Evolutionary conservation across 2,329 filamentous ascomycete species (phyloP).

Genomic region (Fusarium oxysporum): DNA sequence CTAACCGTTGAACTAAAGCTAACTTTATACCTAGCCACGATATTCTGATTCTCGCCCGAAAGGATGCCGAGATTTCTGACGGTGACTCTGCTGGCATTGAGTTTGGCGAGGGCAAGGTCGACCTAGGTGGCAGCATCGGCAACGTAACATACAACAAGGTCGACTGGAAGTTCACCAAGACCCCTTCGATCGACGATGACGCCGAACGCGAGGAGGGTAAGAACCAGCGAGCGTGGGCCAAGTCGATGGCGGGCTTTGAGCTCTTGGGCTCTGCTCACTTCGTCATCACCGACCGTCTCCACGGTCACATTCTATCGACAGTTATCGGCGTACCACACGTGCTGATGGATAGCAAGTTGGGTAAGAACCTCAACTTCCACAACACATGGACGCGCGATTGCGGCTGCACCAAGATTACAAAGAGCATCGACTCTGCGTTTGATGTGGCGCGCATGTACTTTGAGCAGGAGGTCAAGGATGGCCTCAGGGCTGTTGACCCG

Average conservation of each 20-base stretch:
- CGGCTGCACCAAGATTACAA: conserved; percentile 41
- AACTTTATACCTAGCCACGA: conserved; percentile 35
- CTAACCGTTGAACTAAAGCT: neutral
- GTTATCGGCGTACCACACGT: conserved; percentile 45
- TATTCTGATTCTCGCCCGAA: conserved; percentile 44
- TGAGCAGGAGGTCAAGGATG: conserved; percentile 30
- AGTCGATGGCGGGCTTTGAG: conserved; percentile 43
- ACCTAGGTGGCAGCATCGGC: conserved; percentile 37
- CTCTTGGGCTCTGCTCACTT: conserved; percentile 43
- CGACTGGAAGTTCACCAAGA: conserved; percentile 46
- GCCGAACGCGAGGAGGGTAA: conserved; percentile 36
- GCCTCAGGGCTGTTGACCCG: conserved; percentile 10
- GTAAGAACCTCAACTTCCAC: conserved; percentile 48
- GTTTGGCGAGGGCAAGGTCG: conserved; percentile 41
- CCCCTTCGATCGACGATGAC: conserved; percentile 38
- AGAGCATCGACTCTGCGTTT: conserved; percentile 39
- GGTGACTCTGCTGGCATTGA: conserved; percentile 37
- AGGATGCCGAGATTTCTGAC: conserved; percentile 41
- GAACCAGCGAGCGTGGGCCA: conserved; percentile 45
- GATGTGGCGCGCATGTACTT: conserved; percentile 41
- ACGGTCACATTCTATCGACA: conserved; percentile 44
- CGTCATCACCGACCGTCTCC: conserved; percentile 45
- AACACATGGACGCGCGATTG: conserved; percentile 46
- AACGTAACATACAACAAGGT: conserved; percentile 45
- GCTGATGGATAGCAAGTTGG: conserved; percentile 46